Percentiles rank a stretch among this genome's conserved stretches.
Conservation (phyloP, 192 early-diverging fungal genomes). For the Coemansia sp. region DNA sequence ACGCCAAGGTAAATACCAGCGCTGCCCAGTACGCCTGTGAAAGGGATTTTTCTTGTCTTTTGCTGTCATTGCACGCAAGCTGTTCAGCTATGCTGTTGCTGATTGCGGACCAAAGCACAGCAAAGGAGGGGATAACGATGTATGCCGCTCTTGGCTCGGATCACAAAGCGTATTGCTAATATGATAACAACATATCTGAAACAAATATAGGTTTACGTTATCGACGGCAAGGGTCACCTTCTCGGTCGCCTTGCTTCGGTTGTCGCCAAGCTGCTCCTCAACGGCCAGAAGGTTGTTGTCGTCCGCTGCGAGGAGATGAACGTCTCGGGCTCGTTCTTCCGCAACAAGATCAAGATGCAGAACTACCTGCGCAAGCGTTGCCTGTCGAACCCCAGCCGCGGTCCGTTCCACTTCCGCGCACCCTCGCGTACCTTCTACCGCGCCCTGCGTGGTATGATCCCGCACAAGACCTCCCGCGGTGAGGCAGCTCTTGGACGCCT, state of each 20-base stretch:
- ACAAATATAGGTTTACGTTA: constrained; percentile 86
- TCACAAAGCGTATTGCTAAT: constrained; percentile 1
- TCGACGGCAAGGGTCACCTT: constrained; percentile 99
- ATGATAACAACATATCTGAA: not conserved
- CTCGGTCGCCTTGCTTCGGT: constrained; percentile 97
- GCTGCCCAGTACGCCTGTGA: too few species aligned
- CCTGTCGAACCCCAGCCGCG: constrained; percentile 93
- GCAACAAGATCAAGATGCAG: constrained; percentile 99
- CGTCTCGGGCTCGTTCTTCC: constrained; percentile 97
- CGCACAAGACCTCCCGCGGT: constrained; percentile 99
- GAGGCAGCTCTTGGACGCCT: constrained; percentile 94
- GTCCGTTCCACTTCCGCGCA: constrained; percentile 99
- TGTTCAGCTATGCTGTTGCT: too few species aligned
- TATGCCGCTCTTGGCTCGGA: too few species aligned
- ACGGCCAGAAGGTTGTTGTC: constrained; percentile 95
- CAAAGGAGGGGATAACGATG: too few species aligned
- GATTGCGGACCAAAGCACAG: too few species aligned
- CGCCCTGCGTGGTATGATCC: constrained; percentile 97
- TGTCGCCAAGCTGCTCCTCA: constrained; percentile 97
- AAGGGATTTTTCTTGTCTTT: not conserved
- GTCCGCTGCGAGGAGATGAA: constrained; percentile 99
- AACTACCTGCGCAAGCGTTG: constrained; percentile 97
- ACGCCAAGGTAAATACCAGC: constrained; percentile 51
- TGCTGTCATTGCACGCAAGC: not conserved
- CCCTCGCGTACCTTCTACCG: constrained; percentile 97